Percentiles rank a stretch among this genome's conserved stretches.
phyloP scores from a whole-genome alignment of 768 basidiomycete genomes.

The Goffeauzyma gilvescens region DNA sequence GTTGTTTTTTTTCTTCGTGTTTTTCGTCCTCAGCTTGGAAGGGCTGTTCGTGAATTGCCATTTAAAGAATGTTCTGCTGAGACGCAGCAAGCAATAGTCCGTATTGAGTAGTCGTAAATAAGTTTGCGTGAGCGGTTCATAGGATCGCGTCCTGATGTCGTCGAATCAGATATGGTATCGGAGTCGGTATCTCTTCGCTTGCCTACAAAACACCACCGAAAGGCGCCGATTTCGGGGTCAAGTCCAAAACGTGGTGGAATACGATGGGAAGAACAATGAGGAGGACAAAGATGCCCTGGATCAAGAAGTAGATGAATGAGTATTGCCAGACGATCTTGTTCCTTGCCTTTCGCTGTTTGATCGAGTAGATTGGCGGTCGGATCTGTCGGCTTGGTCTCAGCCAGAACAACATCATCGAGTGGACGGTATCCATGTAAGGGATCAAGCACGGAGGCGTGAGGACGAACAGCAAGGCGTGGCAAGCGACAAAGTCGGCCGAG shows the following conservation, averaged over 20 bases:
- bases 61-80: no score
- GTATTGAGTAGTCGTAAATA: no score
- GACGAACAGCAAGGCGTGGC: slow-evolving; percentile 53
- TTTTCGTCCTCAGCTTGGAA: no score
- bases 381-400: slow-evolving; percentile 43
- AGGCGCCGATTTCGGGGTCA: slow-evolving; percentile 28
- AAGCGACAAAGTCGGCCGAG: slow-evolving; percentile 68
- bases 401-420: slow-evolving; percentile 89
- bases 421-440: slow-evolving; percentile 78
- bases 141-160: no score
- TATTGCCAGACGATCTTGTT: slow-evolving; percentile 59
- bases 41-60: no score
- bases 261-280: slow-evolving; percentile 41
- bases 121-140: no score
- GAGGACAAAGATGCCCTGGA: slow-evolving; percentile 51
- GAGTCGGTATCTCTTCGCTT: no score
- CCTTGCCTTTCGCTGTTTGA: slow-evolving; percentile 74
- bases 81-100: no score
- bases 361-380: slow-evolving; percentile 58
- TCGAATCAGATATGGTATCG: no score
- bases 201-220: slow-evolving; percentile 25
- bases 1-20: no score
- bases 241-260: slow-evolving; percentile 46
- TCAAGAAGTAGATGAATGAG: slow-evolving; percentile 51
- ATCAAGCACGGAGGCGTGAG: slow-evolving; percentile 70